These are phyloP conservation scores for Fraxinus americana DNA, from an alignment of 257 asterid genomes.

Conservation along the genomic window DNA sequence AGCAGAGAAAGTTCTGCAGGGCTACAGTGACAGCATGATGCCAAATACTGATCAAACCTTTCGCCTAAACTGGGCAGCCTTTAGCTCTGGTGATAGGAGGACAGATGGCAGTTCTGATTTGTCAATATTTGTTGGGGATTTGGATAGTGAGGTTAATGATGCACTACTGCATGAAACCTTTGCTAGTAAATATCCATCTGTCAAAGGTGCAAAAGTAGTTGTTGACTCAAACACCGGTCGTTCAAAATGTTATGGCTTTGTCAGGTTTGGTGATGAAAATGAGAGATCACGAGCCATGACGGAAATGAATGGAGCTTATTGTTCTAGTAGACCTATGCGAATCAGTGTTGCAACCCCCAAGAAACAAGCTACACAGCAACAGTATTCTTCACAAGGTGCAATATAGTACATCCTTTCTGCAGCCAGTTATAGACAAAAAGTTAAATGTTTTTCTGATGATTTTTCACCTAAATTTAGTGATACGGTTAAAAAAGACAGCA, in stretches of 20 bases:
- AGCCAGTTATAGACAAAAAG: background rate
- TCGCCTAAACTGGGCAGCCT: conserved; percentile 95
- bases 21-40: conserved; percentile 70
- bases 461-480: background rate
- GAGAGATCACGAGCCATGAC: conserved; percentile 83
- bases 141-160: conserved; percentile 89
- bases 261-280: conserved; percentile 93
- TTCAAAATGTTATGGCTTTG: conserved; percentile 95
- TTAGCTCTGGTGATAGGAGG: conserved; percentile 84
- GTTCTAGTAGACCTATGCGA: conserved; percentile 95
- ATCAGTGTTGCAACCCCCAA: conserved; percentile 93
- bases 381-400: conserved; percentile 87
- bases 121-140: conserved; percentile 96
- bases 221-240: conserved; percentile 88
- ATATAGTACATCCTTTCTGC: background rate
- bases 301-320: conserved; percentile 90
- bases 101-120: conserved; percentile 75
- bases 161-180: conserved; percentile 77
- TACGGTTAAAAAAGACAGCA: background rate
- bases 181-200: conserved; percentile 77
- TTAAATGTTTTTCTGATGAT: background rate
- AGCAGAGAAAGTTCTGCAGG: conserved; percentile 85
- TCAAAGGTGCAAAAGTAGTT: conserved; percentile 92
- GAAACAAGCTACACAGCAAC: conserved; percentile 71
- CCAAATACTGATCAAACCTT: conserved; percentile 84